Conservation (phyloP, 306 rosid species). For the Elaeagnus macrophylla region DNA sequence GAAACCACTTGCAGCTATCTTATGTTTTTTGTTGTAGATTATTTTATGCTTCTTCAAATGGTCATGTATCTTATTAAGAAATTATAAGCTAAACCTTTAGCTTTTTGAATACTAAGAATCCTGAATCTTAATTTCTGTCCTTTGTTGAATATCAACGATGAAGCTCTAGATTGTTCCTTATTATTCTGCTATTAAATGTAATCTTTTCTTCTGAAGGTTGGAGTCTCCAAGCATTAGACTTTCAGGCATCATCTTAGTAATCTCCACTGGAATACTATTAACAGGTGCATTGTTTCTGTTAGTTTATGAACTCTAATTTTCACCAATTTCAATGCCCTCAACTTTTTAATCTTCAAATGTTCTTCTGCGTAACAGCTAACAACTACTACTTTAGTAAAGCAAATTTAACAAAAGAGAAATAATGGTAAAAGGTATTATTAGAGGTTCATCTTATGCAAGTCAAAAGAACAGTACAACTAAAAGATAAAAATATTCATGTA, state of each 20-base stretch:
- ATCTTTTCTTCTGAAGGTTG: constrained; percentile 57
- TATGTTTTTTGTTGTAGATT: constrained; percentile 2
- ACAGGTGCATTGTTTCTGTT: constrained; percentile 44
- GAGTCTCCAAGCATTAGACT: constrained; percentile 77
- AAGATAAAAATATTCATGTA: too few relatives aligned
- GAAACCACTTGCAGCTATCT: constrained; percentile 11
- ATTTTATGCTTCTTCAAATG: not conserved
- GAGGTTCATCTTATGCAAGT: too few relatives aligned
- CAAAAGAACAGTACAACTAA: too few relatives aligned
- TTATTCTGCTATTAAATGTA: constrained; percentile 22
- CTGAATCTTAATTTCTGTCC: constrained; percentile 1
- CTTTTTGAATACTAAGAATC: not conserved
- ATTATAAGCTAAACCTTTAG: too few relatives aligned
- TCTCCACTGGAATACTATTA: constrained; percentile 77
- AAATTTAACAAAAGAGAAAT: too few relatives aligned
- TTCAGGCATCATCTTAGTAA: constrained; percentile 75
- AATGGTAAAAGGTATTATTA: too few relatives aligned
- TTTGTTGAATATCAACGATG: constrained; percentile 5
- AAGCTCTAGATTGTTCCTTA: constrained; percentile 3
- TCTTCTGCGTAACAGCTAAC: too few relatives aligned
- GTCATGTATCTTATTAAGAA: too few relatives aligned
- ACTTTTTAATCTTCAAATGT: constrained; percentile 3
- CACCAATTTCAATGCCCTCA: not conserved
- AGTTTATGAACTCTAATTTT: not conserved
- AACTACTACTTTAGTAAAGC: too few relatives aligned